Evolutionary conservation across 208 protist genomes (phyloP).

Genomic region (Leishmania aethiopica): DNA sequence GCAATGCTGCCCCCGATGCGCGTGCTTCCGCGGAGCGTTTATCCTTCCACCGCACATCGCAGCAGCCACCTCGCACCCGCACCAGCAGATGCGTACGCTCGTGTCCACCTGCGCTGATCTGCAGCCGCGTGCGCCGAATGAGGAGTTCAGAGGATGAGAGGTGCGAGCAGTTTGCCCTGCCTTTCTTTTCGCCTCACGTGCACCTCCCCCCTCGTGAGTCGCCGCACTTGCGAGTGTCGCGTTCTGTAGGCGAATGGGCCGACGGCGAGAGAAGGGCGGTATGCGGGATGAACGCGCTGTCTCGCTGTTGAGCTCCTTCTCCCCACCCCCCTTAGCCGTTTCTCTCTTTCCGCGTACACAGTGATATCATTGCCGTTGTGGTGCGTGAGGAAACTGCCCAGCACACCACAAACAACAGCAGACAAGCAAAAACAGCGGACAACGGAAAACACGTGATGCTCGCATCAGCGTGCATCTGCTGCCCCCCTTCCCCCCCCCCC

Average conservation of each 20-base stretch:
- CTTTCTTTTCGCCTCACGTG: neutral
- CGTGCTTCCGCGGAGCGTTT: neutral
- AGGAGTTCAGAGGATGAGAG: neutral
- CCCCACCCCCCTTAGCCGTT: neutral
- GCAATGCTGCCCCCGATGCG: neutral
- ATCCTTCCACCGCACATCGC: neutral
- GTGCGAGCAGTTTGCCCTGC: neutral
- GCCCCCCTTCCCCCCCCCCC: neutral
- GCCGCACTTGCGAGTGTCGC: neutral
- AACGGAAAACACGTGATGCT: neutral
- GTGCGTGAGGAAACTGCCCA: too few species aligned
- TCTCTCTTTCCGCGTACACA: neutral
- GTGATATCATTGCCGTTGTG: too few species aligned
- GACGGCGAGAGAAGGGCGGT: neutral
- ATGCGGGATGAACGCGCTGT: neutral
- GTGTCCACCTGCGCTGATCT: neutral
- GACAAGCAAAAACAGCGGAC: too few species aligned
- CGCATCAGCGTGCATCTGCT: neutral
- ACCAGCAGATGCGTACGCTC: neutral
- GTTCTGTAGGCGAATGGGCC: neutral
- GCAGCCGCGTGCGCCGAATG: neutral
- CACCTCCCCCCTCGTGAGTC: neutral
- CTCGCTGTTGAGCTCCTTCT: neutral
- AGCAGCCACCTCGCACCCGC: neutral
- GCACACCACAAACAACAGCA: too few species aligned